These are phyloP conservation scores for Triticum dicoccoides DNA, from an alignment of 176 grass and related monocot species.

Conservation along the genomic window DNA sequence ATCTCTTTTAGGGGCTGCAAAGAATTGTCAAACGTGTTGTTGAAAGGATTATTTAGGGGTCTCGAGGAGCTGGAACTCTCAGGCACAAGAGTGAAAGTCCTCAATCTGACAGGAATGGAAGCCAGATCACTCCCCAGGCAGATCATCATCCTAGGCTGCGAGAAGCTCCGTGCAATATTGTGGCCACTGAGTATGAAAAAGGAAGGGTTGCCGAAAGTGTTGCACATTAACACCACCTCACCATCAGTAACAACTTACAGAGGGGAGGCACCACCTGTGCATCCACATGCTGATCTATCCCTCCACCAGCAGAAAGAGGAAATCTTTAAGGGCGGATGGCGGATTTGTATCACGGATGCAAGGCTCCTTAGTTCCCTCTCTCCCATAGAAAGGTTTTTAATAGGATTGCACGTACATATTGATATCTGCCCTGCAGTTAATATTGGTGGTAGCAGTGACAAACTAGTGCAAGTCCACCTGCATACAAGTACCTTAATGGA, in stretches of 20 bases:
- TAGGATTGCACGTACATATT: no score
- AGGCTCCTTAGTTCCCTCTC: not conserved
- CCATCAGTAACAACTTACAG: rapidly evolving
- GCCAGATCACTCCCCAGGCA: not conserved
- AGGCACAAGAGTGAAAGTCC: not conserved
- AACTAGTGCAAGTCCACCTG: not conserved
- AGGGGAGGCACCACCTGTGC: not conserved
- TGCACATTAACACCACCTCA: not conserved
- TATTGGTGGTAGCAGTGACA: not conserved
- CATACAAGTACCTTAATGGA: not conserved
- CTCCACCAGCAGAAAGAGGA: not conserved
- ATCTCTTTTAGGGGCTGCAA: not conserved
- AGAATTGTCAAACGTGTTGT: not conserved
- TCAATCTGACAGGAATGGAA: not conserved
- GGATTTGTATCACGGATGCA: not conserved
- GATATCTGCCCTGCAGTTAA: not conserved
- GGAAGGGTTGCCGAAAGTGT: rapidly evolving
- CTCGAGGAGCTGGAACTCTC: not conserved
- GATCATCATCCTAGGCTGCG: not conserved
- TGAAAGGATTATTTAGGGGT: not conserved
- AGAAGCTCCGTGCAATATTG: not conserved
- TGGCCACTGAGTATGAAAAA: not conserved
- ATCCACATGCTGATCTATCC: not conserved
- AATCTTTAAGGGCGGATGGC: not conserved
- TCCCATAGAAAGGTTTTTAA: not conserved